These are phyloP conservation scores for Pezicula radicicola DNA, from an alignment of 2,329 filamentous ascomycete genomes.

Conservation along the genomic window DNA sequence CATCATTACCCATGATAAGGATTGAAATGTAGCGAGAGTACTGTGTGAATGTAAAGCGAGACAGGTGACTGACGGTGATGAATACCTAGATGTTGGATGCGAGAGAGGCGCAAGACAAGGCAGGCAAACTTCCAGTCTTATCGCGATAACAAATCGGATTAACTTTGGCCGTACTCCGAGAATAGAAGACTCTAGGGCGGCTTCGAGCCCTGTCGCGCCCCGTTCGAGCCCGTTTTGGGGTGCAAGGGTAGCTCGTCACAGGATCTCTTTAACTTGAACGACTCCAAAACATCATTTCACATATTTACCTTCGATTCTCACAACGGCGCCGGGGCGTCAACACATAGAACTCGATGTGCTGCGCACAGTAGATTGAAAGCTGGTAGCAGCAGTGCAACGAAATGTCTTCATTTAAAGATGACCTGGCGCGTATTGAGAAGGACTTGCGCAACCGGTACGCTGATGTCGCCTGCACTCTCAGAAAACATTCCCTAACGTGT, in stretches of 20 bases:
- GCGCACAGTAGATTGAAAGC: conserved; percentile 16
- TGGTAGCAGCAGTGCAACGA: conserved; percentile 16
- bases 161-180: too few species aligned
- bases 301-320: conserved; percentile 2
- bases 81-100: too few species aligned
- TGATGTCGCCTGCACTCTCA: not conserved
- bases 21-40: not conserved
- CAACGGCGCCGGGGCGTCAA: conserved; percentile 4
- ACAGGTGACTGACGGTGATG: not conserved
- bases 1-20: conserved; percentile 85
- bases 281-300: conserved; percentile 1
- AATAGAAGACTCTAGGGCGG: too few species aligned
- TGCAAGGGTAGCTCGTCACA: not conserved
- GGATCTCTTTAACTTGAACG: not conserved
- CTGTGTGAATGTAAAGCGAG: not conserved
- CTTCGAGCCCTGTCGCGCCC: too few species aligned
- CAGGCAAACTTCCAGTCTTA: too few species aligned
- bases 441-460: conserved; percentile 27
- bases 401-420: conserved; percentile 28
- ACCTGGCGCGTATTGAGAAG: conserved; percentile 25
- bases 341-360: conserved; percentile 23
- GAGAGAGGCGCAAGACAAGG: too few species aligned
- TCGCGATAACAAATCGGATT: too few species aligned
- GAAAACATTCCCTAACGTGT: not conserved
- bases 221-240: too few species aligned